A percentile compares a stretch with the other conserved stretches of the same genome.
Conservation (phyloP, 2,329 filamentous ascomycete species). For the Calonectria pteridis region DNA sequence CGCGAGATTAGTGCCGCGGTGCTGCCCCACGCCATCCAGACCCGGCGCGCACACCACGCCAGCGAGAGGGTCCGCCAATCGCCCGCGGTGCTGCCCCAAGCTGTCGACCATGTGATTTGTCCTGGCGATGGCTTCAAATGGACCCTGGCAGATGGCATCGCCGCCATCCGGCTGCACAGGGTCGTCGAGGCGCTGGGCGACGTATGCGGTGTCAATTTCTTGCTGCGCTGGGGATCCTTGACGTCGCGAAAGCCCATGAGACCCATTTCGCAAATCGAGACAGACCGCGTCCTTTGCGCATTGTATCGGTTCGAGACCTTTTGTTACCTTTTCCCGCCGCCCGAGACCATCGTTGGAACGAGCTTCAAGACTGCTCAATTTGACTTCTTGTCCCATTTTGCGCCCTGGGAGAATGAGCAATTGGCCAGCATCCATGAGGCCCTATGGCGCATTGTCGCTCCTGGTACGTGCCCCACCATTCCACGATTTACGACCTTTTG, state of each 20-base stretch:
- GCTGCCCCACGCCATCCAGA: not conserved
- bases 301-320: not conserved
- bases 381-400: not conserved
- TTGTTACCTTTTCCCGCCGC: not conserved
- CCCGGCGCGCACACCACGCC: not conserved
- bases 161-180: not conserved
- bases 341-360: not conserved
- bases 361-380: not conserved
- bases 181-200: not conserved
- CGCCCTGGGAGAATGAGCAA: not conserved
- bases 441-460: not conserved
- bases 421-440: not conserved
- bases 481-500: not conserved
- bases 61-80: not conserved
- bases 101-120: not conserved
- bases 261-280: not conserved
- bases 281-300: not conserved
- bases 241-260: not conserved
- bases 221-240: not conserved
- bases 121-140: not conserved
- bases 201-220: not conserved
- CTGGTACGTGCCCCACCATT: not conserved
- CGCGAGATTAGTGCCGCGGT: not conserved
- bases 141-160: not conserved
- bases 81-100: not conserved